Percentiles rank a stretch among this genome's conserved stretches.
Evolutionary conservation across 73 alveolate genomes (phyloP).

Genomic region (Tetrahymena thermophila): DNA sequence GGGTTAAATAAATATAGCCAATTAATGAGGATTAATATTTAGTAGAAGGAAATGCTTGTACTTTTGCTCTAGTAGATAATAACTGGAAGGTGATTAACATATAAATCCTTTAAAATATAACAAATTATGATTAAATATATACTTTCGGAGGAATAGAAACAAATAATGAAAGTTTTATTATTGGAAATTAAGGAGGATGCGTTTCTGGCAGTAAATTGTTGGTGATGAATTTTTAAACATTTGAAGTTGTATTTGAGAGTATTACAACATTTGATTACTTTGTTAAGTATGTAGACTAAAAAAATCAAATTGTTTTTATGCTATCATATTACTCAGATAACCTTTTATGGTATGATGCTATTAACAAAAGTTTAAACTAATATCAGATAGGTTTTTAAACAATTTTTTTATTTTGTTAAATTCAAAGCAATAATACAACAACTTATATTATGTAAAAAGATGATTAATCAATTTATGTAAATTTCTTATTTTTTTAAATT

Average conservation of each 20-base stretch:
- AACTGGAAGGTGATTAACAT: background rate
- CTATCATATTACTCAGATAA: background rate
- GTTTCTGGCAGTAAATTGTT: background rate
- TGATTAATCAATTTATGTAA: background rate
- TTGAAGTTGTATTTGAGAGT: background rate
- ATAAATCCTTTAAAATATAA: too few relatives aligned
- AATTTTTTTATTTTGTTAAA: too few relatives aligned
- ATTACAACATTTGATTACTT: background rate
- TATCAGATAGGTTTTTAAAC: background rate
- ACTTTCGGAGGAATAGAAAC: background rate
- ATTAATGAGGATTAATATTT: background rate
- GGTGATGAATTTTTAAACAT: background rate
- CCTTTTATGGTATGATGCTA: background rate
- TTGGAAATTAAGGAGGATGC: background rate
- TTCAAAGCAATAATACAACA: background rate
- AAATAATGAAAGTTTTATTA: background rate
- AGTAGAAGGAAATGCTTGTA: background rate
- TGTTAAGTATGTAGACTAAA: background rate
- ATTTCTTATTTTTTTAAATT: too few relatives aligned
- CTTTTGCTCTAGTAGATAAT: background rate
- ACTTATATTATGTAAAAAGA: too few relatives aligned
- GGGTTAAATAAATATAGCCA: too few relatives aligned
- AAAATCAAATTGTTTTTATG: too few relatives aligned
- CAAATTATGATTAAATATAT: too few relatives aligned
- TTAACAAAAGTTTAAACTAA: background rate